These are phyloP conservation scores for Globisporangium paddicum DNA, from an alignment of 352 stramenopile species.

Conservation along the genomic window DNA sequence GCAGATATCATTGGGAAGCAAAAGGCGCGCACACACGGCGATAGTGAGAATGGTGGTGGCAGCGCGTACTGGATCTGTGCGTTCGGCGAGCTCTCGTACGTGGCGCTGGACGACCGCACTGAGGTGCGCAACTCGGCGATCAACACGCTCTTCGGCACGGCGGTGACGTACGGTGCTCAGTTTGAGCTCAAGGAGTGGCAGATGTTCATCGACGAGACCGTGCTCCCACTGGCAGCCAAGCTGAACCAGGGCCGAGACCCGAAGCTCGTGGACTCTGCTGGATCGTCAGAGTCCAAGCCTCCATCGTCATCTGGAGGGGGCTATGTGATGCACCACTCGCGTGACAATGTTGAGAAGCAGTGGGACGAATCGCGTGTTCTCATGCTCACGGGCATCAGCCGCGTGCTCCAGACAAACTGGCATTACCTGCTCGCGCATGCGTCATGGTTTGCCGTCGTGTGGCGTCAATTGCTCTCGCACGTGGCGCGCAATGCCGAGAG, in stretches of 20 bases:
- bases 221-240: conserved; percentile 86
- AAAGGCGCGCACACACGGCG: conserved; percentile 15
- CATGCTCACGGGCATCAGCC: conserved; percentile 91
- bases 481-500: conserved; percentile 48
- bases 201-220: conserved; percentile 91
- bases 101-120: conserved; percentile 90
- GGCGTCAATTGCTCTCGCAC: conserved; percentile 54
- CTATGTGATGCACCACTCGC: conserved; percentile 93
- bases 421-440: conserved; percentile 54
- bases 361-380: conserved; percentile 96
- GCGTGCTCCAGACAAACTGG: conserved; percentile 89
- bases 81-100: conserved; percentile 77
- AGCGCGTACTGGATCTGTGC: conserved; percentile 52
- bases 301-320: conserved; percentile 12
- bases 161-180: conserved; percentile 91
- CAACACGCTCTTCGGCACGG: conserved; percentile 97
- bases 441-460: conserved; percentile 61
- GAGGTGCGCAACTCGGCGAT: conserved; percentile 97
- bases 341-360: conserved; percentile 95
- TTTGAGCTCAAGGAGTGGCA: conserved; percentile 92
- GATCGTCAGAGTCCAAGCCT: neutral
- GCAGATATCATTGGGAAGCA: conserved; percentile 81
- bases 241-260: conserved; percentile 35
- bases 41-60: neutral
- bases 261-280: neutral